Base-by-base conservation (phyloP, 202 grass and related monocot genomes). In the Alloteropsis angusta region DNA sequence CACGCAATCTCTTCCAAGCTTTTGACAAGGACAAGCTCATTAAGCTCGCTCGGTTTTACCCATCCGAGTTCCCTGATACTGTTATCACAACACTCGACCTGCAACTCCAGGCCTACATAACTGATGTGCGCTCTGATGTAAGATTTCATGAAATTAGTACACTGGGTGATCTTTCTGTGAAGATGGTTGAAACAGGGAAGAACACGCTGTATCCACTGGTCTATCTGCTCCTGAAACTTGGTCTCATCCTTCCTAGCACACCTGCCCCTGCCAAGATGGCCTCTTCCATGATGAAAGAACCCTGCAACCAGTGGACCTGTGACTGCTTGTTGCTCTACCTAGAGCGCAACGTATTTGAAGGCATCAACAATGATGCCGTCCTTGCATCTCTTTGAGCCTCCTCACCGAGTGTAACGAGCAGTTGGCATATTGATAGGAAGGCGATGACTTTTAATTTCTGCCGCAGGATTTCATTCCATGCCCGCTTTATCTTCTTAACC, bases 131-230 rank as follows among this genome's bases (percentile, higher is more conserved):
- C 82, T 78, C 43, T 1, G 42, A 83, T 46, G 53, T 14, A 16
- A 76, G 53, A 47, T 83, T 82, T 26, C 0, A 16, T 70, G 82
- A 28, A 52, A 52, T 77, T 52, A 45, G 10, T 48, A 12, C 55
- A 11, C 35, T 79, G 13, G 61, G 25, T 7, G 28, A 77, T 13
- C 75, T 85, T 47, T 72, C 74, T 15, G 66, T 26, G 9, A 79
- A 49, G 68, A 85, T 85, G 82, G 82, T 78, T 46, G 83, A 65
- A 67, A 57, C 75, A 21, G 26, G 75, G n/a, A 78, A 85, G 67
- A 64, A 26, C 13, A 19, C 48, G 0, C 19, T 42, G 9, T 65
- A 85, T 64, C 83, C 75, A 5, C 57, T 71, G 55, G 74, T 84
- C 52, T 63, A 72, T 61, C 58, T 85, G n/a, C 66, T 79, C 16